These are phyloP conservation scores for Dothiorella sarmentorum DNA, from an alignment of 2,329 filamentous ascomycete species.

Conservation along the genomic window DNA sequence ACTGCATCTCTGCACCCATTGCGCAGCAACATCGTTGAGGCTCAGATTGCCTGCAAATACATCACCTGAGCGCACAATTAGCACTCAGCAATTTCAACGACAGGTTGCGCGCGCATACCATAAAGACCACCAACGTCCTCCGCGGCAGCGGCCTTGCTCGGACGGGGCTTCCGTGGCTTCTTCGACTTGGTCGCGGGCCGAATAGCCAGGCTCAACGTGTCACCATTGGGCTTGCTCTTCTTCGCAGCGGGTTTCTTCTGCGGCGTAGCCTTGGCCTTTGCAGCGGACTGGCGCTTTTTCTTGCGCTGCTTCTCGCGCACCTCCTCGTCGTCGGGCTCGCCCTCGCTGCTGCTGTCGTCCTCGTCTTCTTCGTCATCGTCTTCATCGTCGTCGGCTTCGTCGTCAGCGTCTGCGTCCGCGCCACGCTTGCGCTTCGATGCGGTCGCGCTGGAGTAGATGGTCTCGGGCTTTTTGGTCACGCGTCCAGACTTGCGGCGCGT, in stretches of 20 bases:
- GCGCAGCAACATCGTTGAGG: slow-evolving; percentile 54
- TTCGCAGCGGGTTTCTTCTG: slow-evolving; percentile 45
- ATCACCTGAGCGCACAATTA: slow-evolving; percentile 45
- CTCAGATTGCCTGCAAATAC: slow-evolving; percentile 56
- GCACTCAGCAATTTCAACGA: background rate
- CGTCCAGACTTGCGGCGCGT: slow-evolving; percentile 41
- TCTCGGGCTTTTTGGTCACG: slow-evolving; percentile 38
- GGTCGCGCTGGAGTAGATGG: slow-evolving; percentile 29
- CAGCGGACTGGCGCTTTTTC: slow-evolving; percentile 24
- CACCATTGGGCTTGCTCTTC: slow-evolving; percentile 54
- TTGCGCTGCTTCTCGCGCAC: slow-evolving; percentile 31
- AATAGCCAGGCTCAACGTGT: slow-evolving; percentile 51
- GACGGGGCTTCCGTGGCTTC: slow-evolving; percentile 42
- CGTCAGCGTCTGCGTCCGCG: slow-evolving; percentile 30
- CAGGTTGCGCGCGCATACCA: slow-evolving; percentile 37
- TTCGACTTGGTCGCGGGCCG: slow-evolving; percentile 48
- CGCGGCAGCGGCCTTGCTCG: slow-evolving; percentile 50
- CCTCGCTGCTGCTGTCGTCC: slow-evolving; percentile 33
- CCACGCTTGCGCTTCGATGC: slow-evolving; percentile 38
- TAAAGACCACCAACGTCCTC: slow-evolving; percentile 56
- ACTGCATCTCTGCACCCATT: slow-evolving; percentile 57
- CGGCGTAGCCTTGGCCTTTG: slow-evolving; percentile 23
- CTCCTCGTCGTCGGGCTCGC: slow-evolving; percentile 40
- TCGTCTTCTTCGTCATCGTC: slow-evolving; percentile 16
- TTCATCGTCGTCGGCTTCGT: slow-evolving; percentile 1